Conservation (phyloP, 371 early-diverging fungal genomes). For the Lichtheimia ornata region DNA sequence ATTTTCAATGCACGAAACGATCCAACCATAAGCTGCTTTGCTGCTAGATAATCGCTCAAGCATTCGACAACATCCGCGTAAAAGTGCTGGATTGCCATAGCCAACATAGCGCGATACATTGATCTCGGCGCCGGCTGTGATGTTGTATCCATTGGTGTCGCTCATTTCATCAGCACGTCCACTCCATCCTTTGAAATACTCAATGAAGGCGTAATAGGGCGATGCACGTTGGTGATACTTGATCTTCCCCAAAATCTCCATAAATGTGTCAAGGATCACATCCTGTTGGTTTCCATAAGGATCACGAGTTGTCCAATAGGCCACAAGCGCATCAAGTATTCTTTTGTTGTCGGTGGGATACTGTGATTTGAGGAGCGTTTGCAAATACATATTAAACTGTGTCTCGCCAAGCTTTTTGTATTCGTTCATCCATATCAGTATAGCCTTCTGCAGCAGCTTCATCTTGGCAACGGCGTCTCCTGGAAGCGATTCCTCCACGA, state of each 20-base stretch:
- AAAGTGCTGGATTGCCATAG: conserved; percentile 15
- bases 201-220: conserved; percentile 40
- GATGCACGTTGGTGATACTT: conserved; percentile 29
- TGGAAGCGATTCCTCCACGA: background rate
- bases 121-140: conserved; percentile 34
- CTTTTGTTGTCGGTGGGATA: conserved; percentile 38
- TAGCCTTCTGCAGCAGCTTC: conserved; percentile 11
- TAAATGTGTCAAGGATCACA: conserved; percentile 23
- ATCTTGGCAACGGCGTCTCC: conserved; percentile 12
- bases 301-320: conserved; percentile 36
- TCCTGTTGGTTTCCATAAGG: conserved; percentile 22
- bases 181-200: conserved; percentile 9
- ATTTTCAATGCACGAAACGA: conserved; percentile 21
- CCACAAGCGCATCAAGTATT: conserved; percentile 31
- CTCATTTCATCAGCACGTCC: background rate
- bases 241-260: conserved; percentile 13
- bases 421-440: conserved; percentile 13
- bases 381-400: conserved; percentile 27
- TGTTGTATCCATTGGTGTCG: conserved; percentile 4
- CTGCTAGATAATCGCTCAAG: background rate
- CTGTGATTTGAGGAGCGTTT: conserved; percentile 16
- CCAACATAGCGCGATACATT: conserved; percentile 22
- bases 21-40: conserved; percentile 19
- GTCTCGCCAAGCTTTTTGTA: conserved; percentile 9
- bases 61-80: conserved; percentile 4